Base-by-base conservation (phyloP, 2,329 filamentous ascomycete genomes). In the Arachnomyces sp. region DNA sequence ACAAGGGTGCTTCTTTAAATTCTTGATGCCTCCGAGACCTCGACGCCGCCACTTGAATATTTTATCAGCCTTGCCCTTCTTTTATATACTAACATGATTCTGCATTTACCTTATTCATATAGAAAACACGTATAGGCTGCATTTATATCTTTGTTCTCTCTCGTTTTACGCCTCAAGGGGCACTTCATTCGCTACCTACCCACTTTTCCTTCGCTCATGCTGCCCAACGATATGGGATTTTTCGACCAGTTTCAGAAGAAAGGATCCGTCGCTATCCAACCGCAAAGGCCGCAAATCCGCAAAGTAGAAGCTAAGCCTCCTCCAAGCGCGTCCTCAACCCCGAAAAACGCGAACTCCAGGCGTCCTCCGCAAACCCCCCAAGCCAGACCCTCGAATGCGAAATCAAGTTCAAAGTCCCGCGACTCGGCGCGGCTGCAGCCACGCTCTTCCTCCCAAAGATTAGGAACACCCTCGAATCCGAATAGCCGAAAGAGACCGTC, bases 231-330 rank as follows among this genome's bases (percentile, higher is more conserved):
- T 43, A 67, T 66, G 64, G 62, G 63, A 36, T 65, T 66, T 50
- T 67, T 67, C 50, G 64, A 67, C 46, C 61, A 66, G 45, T 57
- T 67, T 44, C 63, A 66, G 43, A 65, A 66, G 54, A 62, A 61
- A 56, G 63, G 61, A 46, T 55, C 52, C 28, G 64, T 64, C 39
- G 61, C 61, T 30, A 53, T 67, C 37, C 63, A 65, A 41, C 52
- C 63, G 31, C 60, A 66, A 40, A 65, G 61, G 31, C 50, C 60
- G 17, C 61, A 66, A 43, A 60, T 67, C 13, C 63, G 64, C 43
- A 65, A 65, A 50, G 58, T 67, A 33, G 60, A 66, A 43, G 48
- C 56, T 40, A 58, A 59, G 36, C 54, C 60, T 16, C 49, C 54
- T 14, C 44, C 54, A 18, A 50, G 53, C 28, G 50, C 59, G 11